A percentile compares a stretch with the other conserved stretches of the same genome.
Evolutionary conservation across 192 early-diverging fungal species (phyloP).

Genomic region (Podila clonocystis): DNA sequence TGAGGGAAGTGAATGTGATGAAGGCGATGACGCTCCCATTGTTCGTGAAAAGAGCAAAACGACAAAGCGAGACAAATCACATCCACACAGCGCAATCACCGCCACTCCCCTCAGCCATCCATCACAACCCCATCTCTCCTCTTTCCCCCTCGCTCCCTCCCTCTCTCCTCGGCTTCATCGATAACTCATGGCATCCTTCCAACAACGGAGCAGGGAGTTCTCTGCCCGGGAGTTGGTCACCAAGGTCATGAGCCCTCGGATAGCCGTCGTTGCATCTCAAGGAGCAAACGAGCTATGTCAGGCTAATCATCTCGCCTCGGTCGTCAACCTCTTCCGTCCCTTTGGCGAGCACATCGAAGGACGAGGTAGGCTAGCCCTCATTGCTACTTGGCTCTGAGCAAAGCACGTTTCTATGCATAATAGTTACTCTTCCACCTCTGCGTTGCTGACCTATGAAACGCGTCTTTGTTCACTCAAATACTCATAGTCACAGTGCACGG

Average conservation of each 20-base stretch:
- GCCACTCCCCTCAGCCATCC: background rate
- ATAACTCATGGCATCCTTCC: constrained; percentile 19
- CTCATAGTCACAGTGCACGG: constrained; percentile 65
- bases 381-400: background rate
- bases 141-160: background rate
- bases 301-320: constrained; percentile 64
- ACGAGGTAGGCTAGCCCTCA: constrained; percentile 49
- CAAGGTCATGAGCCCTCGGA: constrained; percentile 65
- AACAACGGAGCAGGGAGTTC: constrained; percentile 22
- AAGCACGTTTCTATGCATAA: too few relatives aligned
- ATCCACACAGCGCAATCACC: too few relatives aligned
- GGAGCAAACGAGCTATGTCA: constrained; percentile 71
- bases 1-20: too few relatives aligned
- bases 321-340: constrained; percentile 72
- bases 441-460: too few relatives aligned
- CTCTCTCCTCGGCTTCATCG: background rate
- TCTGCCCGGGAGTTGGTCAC: constrained; percentile 62
- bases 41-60: too few relatives aligned
- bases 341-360: constrained; percentile 77
- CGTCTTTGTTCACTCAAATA: background rate
- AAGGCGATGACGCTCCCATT: too few relatives aligned
- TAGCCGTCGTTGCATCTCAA: constrained; percentile 71
- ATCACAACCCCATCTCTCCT: background rate
- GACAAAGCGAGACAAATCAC: too few relatives aligned
- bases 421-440: too few relatives aligned